Percentiles rank a stretch among this genome's conserved stretches.
phyloP scores from a whole-genome alignment of 257 asterid genomes.

The Solanum boliviense region DNA sequence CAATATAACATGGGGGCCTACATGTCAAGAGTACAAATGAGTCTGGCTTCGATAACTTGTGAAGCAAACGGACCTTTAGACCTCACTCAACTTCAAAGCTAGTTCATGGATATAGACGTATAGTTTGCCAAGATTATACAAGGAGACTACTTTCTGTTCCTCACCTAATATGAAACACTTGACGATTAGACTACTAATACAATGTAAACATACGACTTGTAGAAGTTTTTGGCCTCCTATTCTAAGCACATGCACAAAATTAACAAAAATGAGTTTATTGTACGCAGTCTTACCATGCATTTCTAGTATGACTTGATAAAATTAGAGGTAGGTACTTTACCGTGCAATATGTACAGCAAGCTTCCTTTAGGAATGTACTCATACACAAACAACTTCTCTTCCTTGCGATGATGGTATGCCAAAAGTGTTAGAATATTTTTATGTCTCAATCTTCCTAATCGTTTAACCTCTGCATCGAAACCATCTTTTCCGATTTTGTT shows the following conservation, averaged over 20 bases:
- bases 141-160: not conserved
- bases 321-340: constrained; percentile 16
- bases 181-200: not conserved
- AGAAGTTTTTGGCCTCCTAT: not conserved
- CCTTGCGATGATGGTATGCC: constrained; percentile 66
- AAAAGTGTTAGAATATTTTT: constrained; percentile 49
- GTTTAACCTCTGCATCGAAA: constrained; percentile 50
- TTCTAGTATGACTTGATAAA: not conserved
- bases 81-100: not conserved
- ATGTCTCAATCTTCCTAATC: constrained; percentile 52
- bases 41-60: not conserved
- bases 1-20: not conserved
- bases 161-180: too few species aligned
- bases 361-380: constrained; percentile 58
- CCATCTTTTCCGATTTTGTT: constrained; percentile 38
- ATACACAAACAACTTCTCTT: constrained; percentile 66
- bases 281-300: not conserved
- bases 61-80: not conserved
- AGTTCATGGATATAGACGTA: not conserved
- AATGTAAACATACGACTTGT: not conserved
- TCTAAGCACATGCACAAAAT: not conserved
- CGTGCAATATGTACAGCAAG: constrained; percentile 43
- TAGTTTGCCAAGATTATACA: not conserved
- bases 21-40: not conserved
- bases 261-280: not conserved